phyloP scores from a whole-genome alignment of 495 filamentous ascomycete genomes.

The Wilcoxina mikolae region DNA sequence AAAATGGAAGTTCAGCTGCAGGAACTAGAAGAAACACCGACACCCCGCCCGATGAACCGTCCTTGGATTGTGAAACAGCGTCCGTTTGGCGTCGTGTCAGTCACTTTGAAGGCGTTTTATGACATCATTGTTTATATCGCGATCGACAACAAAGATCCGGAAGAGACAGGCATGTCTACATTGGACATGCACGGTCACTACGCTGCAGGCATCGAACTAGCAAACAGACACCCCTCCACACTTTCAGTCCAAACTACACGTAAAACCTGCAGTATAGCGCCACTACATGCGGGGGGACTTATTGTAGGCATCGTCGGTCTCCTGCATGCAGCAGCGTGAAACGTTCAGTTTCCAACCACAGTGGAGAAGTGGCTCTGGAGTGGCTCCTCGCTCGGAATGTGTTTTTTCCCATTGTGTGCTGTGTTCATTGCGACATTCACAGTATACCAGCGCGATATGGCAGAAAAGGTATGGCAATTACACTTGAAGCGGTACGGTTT shows the following conservation, averaged over 20 bases:
- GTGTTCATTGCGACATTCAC: background rate
- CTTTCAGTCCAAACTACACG: background rate
- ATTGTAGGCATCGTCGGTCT: background rate
- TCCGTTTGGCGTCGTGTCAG: background rate
- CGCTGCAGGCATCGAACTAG: too few relatives aligned
- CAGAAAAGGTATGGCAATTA: background rate
- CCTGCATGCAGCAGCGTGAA: constrained; percentile 13
- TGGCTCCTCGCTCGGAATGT: constrained; percentile 8
- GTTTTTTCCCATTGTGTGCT: constrained; percentile 1
- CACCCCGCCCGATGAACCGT: background rate
- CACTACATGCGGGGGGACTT: background rate
- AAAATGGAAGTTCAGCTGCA: too few relatives aligned
- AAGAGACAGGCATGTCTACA: too few relatives aligned
- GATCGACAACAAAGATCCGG: background rate
- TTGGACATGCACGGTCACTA: too few relatives aligned
- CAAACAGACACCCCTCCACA: too few relatives aligned
- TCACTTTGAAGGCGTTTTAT: constrained; percentile 2
- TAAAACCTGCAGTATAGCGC: background rate
- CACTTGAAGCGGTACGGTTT: background rate
- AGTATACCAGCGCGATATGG: background rate
- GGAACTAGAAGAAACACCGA: too few relatives aligned
- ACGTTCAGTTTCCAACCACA: background rate
- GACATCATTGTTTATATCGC: constrained; percentile 7
- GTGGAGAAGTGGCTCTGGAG: constrained; percentile 2
- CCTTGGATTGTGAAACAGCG: background rate